phyloP scores from a whole-genome alignment of 169 alveolate genomes.

The Cryptosporidium muris region DNA sequence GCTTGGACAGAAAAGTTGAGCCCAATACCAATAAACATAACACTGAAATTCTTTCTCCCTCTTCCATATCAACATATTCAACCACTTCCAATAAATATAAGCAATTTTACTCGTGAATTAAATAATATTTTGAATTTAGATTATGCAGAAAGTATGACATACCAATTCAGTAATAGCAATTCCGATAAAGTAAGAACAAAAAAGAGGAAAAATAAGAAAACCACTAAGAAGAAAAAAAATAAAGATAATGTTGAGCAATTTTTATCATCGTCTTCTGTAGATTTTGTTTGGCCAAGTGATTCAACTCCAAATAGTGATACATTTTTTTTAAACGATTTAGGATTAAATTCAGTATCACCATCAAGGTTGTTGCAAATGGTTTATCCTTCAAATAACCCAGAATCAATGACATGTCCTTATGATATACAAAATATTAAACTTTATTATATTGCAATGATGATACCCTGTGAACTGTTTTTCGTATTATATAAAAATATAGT shows the following conservation, averaged over 20 bases:
- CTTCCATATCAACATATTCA: slow-evolving; percentile 44
- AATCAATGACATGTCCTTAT: slow-evolving; percentile 49
- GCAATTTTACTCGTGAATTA: slow-evolving; percentile 30
- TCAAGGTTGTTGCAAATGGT: slow-evolving; percentile 33
- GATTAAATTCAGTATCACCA: slow-evolving; percentile 34
- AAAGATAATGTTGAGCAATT: slow-evolving; percentile 11
- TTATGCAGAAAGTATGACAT: slow-evolving; percentile 39
- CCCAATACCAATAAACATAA: slow-evolving; percentile 37
- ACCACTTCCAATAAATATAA: slow-evolving; percentile 50
- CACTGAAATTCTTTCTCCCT: slow-evolving; percentile 37
- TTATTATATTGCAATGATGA: slow-evolving; percentile 16
- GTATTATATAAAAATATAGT: not conserved
- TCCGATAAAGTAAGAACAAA: slow-evolving; percentile 14
- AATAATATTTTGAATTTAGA: slow-evolving; percentile 63
- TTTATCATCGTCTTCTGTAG: slow-evolving; percentile 46
- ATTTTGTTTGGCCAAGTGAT: slow-evolving; percentile 55
- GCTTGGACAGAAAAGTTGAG: slow-evolving; percentile 71
- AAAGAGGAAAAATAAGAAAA: not conserved
- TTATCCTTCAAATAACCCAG: slow-evolving; percentile 20
- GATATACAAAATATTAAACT: slow-evolving; percentile 41
- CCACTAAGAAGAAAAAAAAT: not conserved
- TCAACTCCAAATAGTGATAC: not conserved
- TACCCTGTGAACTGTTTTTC: slow-evolving; percentile 52
- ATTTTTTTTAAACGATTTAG: slow-evolving; percentile 4
- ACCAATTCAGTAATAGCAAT: slow-evolving; percentile 28